Base-by-base conservation (phyloP, 2,329 filamentous ascomycete genomes). In the Elsinoe perseae region DNA sequence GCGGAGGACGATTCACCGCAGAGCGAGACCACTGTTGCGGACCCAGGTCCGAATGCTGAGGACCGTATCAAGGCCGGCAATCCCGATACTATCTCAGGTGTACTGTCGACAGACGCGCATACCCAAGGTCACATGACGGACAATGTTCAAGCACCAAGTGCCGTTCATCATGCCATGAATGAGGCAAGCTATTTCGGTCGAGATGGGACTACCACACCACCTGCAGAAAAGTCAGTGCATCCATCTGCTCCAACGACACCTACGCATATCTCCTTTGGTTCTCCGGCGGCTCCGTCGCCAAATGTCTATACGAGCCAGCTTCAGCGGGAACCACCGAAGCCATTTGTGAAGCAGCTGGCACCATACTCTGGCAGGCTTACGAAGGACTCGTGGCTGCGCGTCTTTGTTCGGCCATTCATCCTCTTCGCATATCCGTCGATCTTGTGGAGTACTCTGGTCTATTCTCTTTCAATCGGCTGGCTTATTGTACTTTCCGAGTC, bases 401-500 rank as follows among this genome's bases (percentile, higher is more conserved):
- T 89, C 16, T 85, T 86, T 56, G 42, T 86, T 4, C 80, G 92
- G 1, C 93, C 92, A 0, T 89, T 97, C 59, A 82, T 96, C 46
- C 79, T 97, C 1, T 95, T 85, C 64, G 81, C 85, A 1, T 96
- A 97, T 65, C 93, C 93, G 0, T 82, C 87, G 0, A 87, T 97
- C 1, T 79, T 96, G 7, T 97, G 91, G 92, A 92, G 88, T 4
- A 76, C 89, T 0, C 76, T 87, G 0, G 82, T 95, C 3, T 97
- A 97, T 68, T 77, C 90, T 0, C 85, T 93, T 63, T 93, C 90
- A 0, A 81, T 97, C 5, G 92, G 92, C 34, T 97, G 92, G 93
- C 79, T 97, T 25, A 96, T 97, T 62, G 90, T 97, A 42, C 80
- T 97, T 1, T 95, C 90, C 0, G 91, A 97, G 70, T 87, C 86